Evolutionary conservation across 805 yeast species (phyloP), one percentile per base, ranked within the genome.

Genomic region (Candida boleticola): DNA sequence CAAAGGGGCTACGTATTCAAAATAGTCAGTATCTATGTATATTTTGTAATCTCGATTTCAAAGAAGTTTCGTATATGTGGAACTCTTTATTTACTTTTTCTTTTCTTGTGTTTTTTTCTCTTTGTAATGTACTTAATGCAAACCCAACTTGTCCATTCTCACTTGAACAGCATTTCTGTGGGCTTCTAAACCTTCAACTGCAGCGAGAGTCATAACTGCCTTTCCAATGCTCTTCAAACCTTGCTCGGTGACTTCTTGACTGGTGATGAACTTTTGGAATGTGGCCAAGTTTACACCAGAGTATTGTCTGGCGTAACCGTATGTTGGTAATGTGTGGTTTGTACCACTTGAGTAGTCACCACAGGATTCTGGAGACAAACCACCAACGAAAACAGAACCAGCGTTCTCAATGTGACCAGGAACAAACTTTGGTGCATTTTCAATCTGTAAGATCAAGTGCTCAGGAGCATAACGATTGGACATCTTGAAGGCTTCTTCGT

Each of bases 341-440:
- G 99, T 93, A 62, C 99, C 99, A 46, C 90, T 80, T 0, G 97
- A 90, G 70, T 93, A 93, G 69, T 93, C 99, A 58, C 99, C 99
- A 64, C 97, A 90, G 2, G 96, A 85, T 64, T 93, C 99, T 39
- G 99, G 99, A 2, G 97, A 86, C 63, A 85, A 86, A 3, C 92
- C 85, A 35, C 99, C 99, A 42, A 93, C 97, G 58, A 93, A 93
- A 19, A 93, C 93, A 25, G 95, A 85, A 30, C 99, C 99, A 4
- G 99, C 99, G 61, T 93, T 83, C 49, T 86, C 84, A 27, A 93
- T 90, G 50, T 76, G 67, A 23, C 77, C 73, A 9, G 76, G 76
- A 32, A 93, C 92, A 58, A 76, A 86, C 31, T 68, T 63, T 40
- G 78, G 69, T 10, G 99, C 97, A 49, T 90, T 67, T 47, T 85